Percentiles rank a stretch among this genome's conserved stretches.
Conservation (phyloP, 495 filamentous ascomycete genomes). For the Daldinia bambusicola region DNA sequence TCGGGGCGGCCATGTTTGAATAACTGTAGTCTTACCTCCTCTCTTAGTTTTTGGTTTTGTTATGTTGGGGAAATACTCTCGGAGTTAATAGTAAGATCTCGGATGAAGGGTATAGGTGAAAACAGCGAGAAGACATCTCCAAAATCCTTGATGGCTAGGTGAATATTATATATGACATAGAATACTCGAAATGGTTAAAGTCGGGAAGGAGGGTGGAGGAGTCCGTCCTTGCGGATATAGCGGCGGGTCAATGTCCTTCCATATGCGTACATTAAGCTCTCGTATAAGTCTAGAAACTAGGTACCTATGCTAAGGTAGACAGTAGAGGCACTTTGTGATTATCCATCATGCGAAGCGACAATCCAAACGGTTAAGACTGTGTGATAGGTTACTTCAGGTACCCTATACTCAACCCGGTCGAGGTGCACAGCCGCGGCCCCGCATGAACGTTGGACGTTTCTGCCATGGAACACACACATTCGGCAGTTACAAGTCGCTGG, state of each 20-base stretch:
- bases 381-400: slow-evolving; percentile 15
- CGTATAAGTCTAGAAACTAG: slow-evolving; percentile 2
- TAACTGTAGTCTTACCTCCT: slow-evolving; percentile 8
- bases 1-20: slow-evolving; percentile 36
- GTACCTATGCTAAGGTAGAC: too few relatives aligned
- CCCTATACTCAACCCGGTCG: neutral
- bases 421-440: slow-evolving; percentile 38
- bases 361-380: slow-evolving; percentile 11
- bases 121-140: neutral
- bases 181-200: slow-evolving; percentile 31
- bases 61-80: neutral
- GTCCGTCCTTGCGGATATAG: slow-evolving; percentile 32
- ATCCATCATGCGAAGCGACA: slow-evolving; percentile 11
- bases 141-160: neutral
- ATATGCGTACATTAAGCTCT: neutral
- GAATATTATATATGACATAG: slow-evolving; percentile 30
- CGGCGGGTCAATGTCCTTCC: slow-evolving; percentile 40
- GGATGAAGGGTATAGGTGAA: slow-evolving; percentile 6
- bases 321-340: neutral
- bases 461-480: slow-evolving; percentile 28
- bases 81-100: neutral
- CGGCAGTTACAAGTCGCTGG: slow-evolving; percentile 40
- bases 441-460: slow-evolving; percentile 34
- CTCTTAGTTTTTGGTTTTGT: slow-evolving; percentile 1
- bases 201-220: slow-evolving; percentile 44